A percentile compares a stretch with the other conserved stretches of the same genome.
Evolutionary conservation across 2,329 filamentous ascomycete species (phyloP).

Genomic region (Zymoseptoria brevis): DNA sequence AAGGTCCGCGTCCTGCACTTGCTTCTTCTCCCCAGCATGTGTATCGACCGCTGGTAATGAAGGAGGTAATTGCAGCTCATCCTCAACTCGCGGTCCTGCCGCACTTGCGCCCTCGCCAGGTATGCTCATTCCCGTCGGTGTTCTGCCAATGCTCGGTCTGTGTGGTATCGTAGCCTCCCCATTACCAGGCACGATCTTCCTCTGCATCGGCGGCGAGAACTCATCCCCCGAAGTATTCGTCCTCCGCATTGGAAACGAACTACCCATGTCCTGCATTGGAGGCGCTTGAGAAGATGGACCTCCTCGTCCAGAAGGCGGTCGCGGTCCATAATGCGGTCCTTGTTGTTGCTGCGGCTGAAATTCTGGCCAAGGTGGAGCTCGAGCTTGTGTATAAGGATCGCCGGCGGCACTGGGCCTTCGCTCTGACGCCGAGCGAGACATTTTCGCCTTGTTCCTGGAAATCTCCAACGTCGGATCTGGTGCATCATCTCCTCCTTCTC

Average conservation of each 20-base stretch:
- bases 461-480: slow-evolving; percentile 65
- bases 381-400: background rate
- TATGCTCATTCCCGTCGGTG: slow-evolving; percentile 21
- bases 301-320: background rate
- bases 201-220: slow-evolving; percentile 19
- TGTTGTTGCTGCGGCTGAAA: slow-evolving; percentile 1
- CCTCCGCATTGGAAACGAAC: slow-evolving; percentile 13
- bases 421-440: slow-evolving; percentile 24
- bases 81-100: background rate
- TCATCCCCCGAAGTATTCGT: slow-evolving; percentile 21
- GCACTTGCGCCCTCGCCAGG: background rate
- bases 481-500: slow-evolving; percentile 83
- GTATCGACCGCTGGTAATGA: slow-evolving; percentile 14
- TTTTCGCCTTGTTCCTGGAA: slow-evolving; percentile 45
- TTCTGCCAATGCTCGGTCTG: slow-evolving; percentile 16
- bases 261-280: background rate
- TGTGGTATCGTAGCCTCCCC: slow-evolving; percentile 8
- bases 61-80: background rate
- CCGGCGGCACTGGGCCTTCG: slow-evolving; percentile 12
- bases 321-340: slow-evolving; percentile 12
- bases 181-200: slow-evolving; percentile 18
- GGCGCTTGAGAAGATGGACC: background rate
- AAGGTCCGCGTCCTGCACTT: background rate
- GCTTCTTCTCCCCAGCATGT: background rate
- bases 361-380: slow-evolving; percentile 12